These are phyloP conservation scores for Flaveria floridana DNA, from an alignment of 140 eudicot species.

Conservation along the genomic window DNA sequence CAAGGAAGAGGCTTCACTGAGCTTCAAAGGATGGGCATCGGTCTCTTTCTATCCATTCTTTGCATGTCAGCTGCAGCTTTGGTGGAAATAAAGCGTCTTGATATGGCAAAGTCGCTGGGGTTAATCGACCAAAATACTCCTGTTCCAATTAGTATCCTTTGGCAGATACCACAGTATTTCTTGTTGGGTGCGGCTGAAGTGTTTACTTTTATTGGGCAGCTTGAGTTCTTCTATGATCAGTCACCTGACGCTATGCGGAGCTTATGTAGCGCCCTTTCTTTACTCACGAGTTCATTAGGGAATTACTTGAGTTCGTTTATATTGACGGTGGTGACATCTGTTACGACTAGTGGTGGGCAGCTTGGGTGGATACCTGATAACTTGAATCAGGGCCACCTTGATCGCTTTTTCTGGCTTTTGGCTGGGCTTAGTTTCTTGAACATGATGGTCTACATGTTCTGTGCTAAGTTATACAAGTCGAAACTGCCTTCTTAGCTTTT, in stretches of 20 bases:
- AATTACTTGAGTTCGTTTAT: constrained; percentile 46
- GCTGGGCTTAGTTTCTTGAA: constrained; percentile 47
- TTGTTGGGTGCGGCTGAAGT: constrained; percentile 49
- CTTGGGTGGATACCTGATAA: constrained; percentile 47
- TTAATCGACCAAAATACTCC: constrained; percentile 28
- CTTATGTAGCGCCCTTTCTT: constrained; percentile 44
- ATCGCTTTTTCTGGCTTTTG: constrained; percentile 41
- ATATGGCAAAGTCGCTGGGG: constrained; percentile 28
- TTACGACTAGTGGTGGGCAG: constrained; percentile 37
- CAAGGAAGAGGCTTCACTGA: constrained; percentile 43
- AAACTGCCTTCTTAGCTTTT: constrained; percentile 31
- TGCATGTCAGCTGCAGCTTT: constrained; percentile 48
- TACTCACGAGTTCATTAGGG: constrained; percentile 40
- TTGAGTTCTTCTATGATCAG: constrained; percentile 47
- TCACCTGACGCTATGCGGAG: constrained; percentile 58
- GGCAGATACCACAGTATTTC: constrained; percentile 45
- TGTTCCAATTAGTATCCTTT: constrained; percentile 33
- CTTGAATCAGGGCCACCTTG: constrained; percentile 43
- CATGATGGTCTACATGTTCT: constrained; percentile 37
- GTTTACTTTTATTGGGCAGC: constrained; percentile 40
- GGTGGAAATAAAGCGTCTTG: constrained; percentile 30
- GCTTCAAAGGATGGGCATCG: constrained; percentile 51
- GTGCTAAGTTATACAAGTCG: constrained; percentile 43
- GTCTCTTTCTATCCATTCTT: constrained; percentile 43
- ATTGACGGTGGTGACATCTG: constrained; percentile 33